These are phyloP conservation scores for Rhizopogon vinicolor DNA, from an alignment of 768 basidiomycete species.

Conservation along the genomic window DNA sequence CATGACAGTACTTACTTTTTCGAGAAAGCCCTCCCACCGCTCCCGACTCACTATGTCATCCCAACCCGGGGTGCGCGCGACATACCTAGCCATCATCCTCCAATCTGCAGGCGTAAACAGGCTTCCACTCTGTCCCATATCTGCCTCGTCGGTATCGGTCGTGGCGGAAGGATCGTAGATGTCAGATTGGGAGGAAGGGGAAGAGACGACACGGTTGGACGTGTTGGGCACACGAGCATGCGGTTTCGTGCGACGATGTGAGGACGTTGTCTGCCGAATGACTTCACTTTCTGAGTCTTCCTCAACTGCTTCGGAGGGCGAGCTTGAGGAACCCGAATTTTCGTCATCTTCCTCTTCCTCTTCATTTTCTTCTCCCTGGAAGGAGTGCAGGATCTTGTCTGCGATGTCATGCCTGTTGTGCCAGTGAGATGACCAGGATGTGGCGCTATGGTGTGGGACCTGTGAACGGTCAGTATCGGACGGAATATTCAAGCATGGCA, in stretches of 20 bases:
- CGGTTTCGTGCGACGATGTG: constrained; percentile 1
- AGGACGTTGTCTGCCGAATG: constrained; percentile 13
- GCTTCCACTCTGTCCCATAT: constrained; percentile 50
- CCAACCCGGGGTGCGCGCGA: constrained; percentile 47
- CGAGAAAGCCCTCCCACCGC: constrained; percentile 51
- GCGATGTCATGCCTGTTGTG: constrained; percentile 58
- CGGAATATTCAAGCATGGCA: not conserved
- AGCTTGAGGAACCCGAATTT: constrained; percentile 11
- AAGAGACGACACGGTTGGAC: not conserved
- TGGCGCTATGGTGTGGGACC: constrained; percentile 63
- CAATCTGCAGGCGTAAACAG: constrained; percentile 59
- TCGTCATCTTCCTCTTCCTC: constrained; percentile 30
- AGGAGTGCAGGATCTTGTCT: constrained; percentile 50
- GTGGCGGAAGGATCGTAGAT: constrained; percentile 13
- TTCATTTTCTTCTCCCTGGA: constrained; percentile 34
- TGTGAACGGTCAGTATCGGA: constrained; percentile 19
- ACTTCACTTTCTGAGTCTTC: constrained; percentile 19
- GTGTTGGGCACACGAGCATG: not conserved
- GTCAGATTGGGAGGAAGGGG: not conserved
- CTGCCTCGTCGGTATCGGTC: constrained; percentile 23
- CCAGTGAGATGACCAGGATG: constrained; percentile 70
- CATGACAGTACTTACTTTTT: constrained; percentile 35
- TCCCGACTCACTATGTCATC: constrained; percentile 35
- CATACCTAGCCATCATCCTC: constrained; percentile 54
- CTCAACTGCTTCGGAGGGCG: constrained; percentile 8